Evolutionary conservation across 116 monocot genomes (phyloP), one percentile per base, ranked within the genome.

Genomic region (Iris pallida): DNA sequence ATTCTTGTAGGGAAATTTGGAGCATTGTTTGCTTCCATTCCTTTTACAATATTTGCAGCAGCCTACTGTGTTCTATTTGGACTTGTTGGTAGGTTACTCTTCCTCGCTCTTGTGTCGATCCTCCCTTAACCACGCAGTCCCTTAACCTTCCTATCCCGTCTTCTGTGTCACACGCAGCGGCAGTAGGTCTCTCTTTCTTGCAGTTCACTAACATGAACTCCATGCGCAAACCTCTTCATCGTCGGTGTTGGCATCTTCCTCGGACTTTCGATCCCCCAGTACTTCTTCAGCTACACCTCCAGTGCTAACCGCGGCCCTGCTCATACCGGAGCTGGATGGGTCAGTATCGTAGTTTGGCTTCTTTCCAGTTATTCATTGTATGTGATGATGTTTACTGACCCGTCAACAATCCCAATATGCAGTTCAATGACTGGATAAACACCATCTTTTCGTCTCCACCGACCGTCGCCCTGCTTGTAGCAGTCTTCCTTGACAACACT

Each of bases 121-220:
- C 3, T 17, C 17, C 16, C 45, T 46, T 8, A 18, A 9, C 11
- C 12, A 16, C 6, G 6, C 20, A 15, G 2, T 55, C 12, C 41
- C 20, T 61, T 61, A 5, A 2, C 41, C 2, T 61, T 61, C 4
- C 42, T 2, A 16, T 5, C 46, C 51, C 42, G 41, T 45, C 14
- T 65, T 54, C 55, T 64, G n/a, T 64, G 47, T n/a, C n/a, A n/a
- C 19, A 55, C 57, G 40, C 82, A 92, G 92, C 87, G 47, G 97
- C 92, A 0, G 90, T 92, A 49, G 97, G 97, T 11, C 92, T 97
- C 9, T 97, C 97, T 40, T 92, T 97, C 72, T 66, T 97, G 72
- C 97, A 97, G 78, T 98, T 98, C 82, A 98, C 98, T 46, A 98
- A 98, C 83, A 98, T 98, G 98, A 98, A 98, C 78, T 97, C 97